Conservation (phyloP, 257 asterid species). For the Parsonsia alboflavescens region DNA sequence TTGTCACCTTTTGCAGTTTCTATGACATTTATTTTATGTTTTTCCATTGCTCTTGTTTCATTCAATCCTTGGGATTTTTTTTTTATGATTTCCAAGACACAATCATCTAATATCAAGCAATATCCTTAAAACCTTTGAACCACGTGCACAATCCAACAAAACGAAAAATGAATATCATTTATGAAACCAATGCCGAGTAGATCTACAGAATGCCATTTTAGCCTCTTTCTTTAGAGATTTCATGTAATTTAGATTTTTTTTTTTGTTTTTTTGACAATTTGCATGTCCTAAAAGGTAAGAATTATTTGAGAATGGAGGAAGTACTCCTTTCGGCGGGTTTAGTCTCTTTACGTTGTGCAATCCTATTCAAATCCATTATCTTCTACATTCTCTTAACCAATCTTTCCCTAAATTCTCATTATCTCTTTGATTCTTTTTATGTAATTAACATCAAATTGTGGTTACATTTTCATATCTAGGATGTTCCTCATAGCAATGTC, state of each 20-base stretch:
- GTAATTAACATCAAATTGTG: conserved; percentile 9
- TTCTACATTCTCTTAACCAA: not conserved
- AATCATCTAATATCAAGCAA: not conserved
- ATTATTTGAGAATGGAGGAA: not conserved
- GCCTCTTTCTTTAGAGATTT: not conserved
- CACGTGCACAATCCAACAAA: not conserved
- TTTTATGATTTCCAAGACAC: not conserved
- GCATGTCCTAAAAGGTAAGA: not conserved
- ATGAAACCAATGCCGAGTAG: not conserved
- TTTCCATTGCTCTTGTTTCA: not conserved
- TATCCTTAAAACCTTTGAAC: not conserved
- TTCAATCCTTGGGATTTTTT: not conserved
- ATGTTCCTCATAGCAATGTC: conserved; percentile 63
- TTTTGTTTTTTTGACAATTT: no score
- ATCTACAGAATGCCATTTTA: not conserved
- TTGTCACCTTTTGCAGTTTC: not conserved
- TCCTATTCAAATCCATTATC: not conserved
- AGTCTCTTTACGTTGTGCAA: not conserved
- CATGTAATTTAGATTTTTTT: not conserved
- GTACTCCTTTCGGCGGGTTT: not conserved
- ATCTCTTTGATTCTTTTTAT: not conserved
- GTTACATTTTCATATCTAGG: conserved; percentile 37
- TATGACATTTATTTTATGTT: not conserved
- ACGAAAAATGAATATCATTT: no score
- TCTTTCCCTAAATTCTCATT: not conserved